Conservation (phyloP, 768 basidiomycete species). For the Paxillus ammoniavirescens region DNA sequence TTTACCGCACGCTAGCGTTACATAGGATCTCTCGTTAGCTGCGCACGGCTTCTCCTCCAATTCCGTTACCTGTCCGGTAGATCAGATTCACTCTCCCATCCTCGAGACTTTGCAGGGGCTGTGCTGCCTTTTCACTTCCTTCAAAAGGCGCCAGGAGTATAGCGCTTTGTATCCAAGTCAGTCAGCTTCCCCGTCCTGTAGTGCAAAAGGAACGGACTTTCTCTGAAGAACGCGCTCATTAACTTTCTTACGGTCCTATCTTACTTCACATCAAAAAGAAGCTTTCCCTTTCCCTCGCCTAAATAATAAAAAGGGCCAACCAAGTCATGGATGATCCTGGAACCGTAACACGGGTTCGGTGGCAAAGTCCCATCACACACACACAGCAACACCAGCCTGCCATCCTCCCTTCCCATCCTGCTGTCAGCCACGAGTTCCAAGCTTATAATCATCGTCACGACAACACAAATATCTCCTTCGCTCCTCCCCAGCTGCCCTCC, state of each 20-base stretch:
- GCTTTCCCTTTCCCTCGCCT: conserved; percentile 33
- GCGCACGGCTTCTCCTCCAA: conserved; percentile 9
- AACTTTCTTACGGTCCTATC: conserved; percentile 20
- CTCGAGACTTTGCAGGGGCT: conserved; percentile 10
- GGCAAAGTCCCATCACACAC: conserved; percentile 32
- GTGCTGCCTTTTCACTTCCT: conserved; percentile 5
- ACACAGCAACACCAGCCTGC: conserved; percentile 33
- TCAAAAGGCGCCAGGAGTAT: conserved; percentile 17
- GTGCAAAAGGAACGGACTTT: conserved; percentile 21
- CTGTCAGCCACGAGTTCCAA: conserved; percentile 33
- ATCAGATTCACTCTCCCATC: background rate
- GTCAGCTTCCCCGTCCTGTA: conserved; percentile 9
- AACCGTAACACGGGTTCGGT: conserved; percentile 34
- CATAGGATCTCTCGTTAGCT: background rate
- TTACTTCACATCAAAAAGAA: conserved; percentile 35
- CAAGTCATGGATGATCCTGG: conserved; percentile 35
- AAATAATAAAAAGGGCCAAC: conserved; percentile 35
- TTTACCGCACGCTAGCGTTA: background rate
- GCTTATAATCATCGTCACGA: conserved; percentile 29
- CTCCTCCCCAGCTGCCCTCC: conserved; percentile 25
- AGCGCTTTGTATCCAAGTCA: conserved; percentile 3
- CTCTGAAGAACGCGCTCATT: conserved; percentile 29
- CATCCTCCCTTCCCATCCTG: conserved; percentile 26
- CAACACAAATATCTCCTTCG: conserved; percentile 22
- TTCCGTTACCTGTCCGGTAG: background rate